Conservation (phyloP, 352 stramenopile genomes). For the Phytophthora ramorum region DNA sequence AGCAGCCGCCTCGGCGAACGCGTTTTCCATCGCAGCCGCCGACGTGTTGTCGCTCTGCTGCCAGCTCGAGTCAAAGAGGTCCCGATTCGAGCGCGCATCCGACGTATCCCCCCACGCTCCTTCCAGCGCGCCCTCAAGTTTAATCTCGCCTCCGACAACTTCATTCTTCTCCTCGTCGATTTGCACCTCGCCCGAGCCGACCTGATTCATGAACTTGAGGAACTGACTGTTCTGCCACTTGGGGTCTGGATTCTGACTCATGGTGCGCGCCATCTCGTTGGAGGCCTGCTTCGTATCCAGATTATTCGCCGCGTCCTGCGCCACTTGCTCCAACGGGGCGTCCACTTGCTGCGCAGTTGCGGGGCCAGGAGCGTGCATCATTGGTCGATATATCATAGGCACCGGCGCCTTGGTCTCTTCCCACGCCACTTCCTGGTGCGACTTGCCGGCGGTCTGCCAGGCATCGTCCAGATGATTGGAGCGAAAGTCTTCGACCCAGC, state of each 20-base stretch:
- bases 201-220: slow-evolving; percentile 87
- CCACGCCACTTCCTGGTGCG: slow-evolving; percentile 71
- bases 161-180: slow-evolving; percentile 84
- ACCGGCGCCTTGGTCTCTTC: slow-evolving; percentile 56
- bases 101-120: slow-evolving; percentile 61
- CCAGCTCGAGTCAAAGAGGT: slow-evolving; percentile 69
- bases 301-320: slow-evolving; percentile 36
- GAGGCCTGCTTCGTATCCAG: slow-evolving; percentile 62
- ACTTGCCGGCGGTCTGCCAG: slow-evolving; percentile 66
- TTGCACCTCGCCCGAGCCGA: slow-evolving; percentile 73
- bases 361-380: slow-evolving; percentile 24
- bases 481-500: slow-evolving; percentile 78
- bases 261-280: slow-evolving; percentile 74
- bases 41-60: slow-evolving; percentile 41
- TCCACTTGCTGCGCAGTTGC: slow-evolving; percentile 29
- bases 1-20: slow-evolving; percentile 47
- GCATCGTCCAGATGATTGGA: slow-evolving; percentile 63
- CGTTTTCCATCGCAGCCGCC: slow-evolving; percentile 53
- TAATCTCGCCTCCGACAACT: slow-evolving; percentile 47
- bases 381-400: slow-evolving; percentile 49
- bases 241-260: slow-evolving; percentile 79
- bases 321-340: slow-evolving; percentile 30
- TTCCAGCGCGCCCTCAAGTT: slow-evolving; percentile 65
- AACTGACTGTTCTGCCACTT: slow-evolving; percentile 91
- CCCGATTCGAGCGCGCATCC: slow-evolving; percentile 64